These are phyloP conservation scores for Curvularia sp. DNA, from an alignment of 2,329 filamentous ascomycete genomes.

Conservation along the genomic window DNA sequence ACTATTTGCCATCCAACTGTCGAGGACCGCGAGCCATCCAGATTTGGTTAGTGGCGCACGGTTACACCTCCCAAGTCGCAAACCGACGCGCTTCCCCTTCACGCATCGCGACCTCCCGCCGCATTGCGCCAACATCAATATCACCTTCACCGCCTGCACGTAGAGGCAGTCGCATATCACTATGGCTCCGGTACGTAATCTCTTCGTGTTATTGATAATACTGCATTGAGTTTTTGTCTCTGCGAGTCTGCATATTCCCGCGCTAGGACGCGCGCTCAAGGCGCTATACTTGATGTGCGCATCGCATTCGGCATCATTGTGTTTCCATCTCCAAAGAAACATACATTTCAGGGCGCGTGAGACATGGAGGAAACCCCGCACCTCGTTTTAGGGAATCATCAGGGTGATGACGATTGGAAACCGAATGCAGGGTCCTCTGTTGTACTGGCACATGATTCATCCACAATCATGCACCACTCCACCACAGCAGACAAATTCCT, in stretches of 20 bases:
- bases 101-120: conserved; percentile 43
- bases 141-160: conserved; percentile 30
- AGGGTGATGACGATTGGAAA: not conserved
- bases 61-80: conserved; percentile 36
- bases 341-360: not conserved
- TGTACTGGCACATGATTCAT: conserved; percentile 1
- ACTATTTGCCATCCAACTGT: not conserved
- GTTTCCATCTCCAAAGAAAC: not conserved
- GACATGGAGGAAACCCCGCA: not conserved
- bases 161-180: conserved; percentile 24
- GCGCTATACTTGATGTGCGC: conserved; percentile 14
- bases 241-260: conserved; percentile 1
- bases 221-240: conserved; percentile 6
- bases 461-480: not conserved
- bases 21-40: not conserved
- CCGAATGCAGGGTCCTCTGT: not conserved
- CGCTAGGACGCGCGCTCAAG: conserved; percentile 12
- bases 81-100: conserved; percentile 42
- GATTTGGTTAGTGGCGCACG: conserved; percentile 27
- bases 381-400: not conserved
- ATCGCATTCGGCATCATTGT: conserved; percentile 9
- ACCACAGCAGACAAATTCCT: conserved; percentile 1
- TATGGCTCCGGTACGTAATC: conserved; percentile 48
- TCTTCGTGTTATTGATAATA: not conserved
- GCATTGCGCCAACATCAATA: conserved; percentile 30